Evolutionary conservation across 2,329 filamentous ascomycete genomes (phyloP), one percentile per base, ranked within the genome.

Genomic region (Exophiala sp.): DNA sequence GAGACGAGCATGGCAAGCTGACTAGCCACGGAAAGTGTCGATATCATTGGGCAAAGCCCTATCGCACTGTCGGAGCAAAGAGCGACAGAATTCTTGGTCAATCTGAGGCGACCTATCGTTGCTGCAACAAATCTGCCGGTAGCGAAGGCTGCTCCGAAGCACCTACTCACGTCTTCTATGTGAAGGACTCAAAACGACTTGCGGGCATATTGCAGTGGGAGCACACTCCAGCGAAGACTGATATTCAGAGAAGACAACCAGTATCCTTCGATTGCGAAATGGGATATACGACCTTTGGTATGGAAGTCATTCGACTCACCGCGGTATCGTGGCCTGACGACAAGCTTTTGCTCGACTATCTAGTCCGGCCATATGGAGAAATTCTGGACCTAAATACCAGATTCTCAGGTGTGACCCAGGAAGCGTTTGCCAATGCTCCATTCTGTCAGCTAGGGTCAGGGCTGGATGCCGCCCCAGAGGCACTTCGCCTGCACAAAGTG

Each of bases 231-330:
- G 71, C 77, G 10, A 91, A 90, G 20, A 35, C 43, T 10, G 50
- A 56, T 51, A 50, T 43, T 12, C 41, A 40, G 9, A 29, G 43
- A 1, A 46, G 41, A 43, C 43, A 20, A 21, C 59, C 62, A 4
- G 84, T 97, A 9, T 87, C 85, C 60, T 92, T 99, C 65, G 94
- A 99, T 69, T 97, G 94, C 65, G 94, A 99, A 68, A 99, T 99
- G 94, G 89, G 89, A 3, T 97, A 95, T 67, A 99, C 95, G 0
- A 88, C 89, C 1, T 72, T 87, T 46, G 94, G 95, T 0, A 75
- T 97, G 60, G 94, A 99, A 69, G 79, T 99, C 14, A 86, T 97
- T 52, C 89, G 94, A 7, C 72, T 99, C 2, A 97, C 94, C 0
- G 91, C 89, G 4, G 86, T 92, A 3, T 84, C 86, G 8, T 99